These are phyloP conservation scores for Lizonia empirigonia DNA, from an alignment of 2,329 filamentous ascomycete species.

Conservation along the genomic window DNA sequence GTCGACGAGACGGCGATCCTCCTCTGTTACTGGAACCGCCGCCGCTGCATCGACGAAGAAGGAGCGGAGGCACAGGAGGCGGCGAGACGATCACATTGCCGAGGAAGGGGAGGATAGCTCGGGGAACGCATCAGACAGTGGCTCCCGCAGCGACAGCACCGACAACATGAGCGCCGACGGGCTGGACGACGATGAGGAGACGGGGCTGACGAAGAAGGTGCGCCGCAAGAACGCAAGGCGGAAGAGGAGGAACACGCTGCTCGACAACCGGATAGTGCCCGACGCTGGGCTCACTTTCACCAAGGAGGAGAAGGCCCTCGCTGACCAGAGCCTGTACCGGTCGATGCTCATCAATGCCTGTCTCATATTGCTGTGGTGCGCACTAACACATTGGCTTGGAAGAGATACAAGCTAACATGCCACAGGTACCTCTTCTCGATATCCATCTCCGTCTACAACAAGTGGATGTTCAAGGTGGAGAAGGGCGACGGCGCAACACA, in stretches of 20 bases:
- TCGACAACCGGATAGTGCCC: slow-evolving; percentile 72
- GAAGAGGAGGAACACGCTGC: slow-evolving; percentile 69
- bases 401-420: slow-evolving; percentile 18
- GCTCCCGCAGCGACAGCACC: slow-evolving; percentile 47
- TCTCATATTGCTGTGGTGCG: slow-evolving; percentile 83
- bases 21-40: slow-evolving; percentile 41
- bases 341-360: slow-evolving; percentile 73
- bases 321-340: slow-evolving; percentile 73
- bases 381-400: background rate
- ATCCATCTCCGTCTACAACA: slow-evolving; percentile 84
- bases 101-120: slow-evolving; percentile 41
- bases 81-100: slow-evolving; percentile 40
- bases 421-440: slow-evolving; percentile 78
- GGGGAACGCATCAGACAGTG: slow-evolving; percentile 40
- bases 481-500: slow-evolving; percentile 42
- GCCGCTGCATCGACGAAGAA: slow-evolving; percentile 30
- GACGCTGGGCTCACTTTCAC: slow-evolving; percentile 57
- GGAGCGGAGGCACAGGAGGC: slow-evolving; percentile 33
- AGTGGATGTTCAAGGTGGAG: slow-evolving; percentile 92
- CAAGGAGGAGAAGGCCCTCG: slow-evolving; percentile 75
- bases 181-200: slow-evolving; percentile 83
- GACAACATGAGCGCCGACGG: slow-evolving; percentile 71
- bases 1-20: slow-evolving; percentile 40
- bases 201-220: slow-evolving; percentile 77
- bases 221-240: slow-evolving; percentile 69